A percentile compares a stretch with the other conserved stretches of the same genome.
Evolutionary conservation across 352 stramenopile genomes (phyloP).

Genomic region (Phytophthora pisi): DNA sequence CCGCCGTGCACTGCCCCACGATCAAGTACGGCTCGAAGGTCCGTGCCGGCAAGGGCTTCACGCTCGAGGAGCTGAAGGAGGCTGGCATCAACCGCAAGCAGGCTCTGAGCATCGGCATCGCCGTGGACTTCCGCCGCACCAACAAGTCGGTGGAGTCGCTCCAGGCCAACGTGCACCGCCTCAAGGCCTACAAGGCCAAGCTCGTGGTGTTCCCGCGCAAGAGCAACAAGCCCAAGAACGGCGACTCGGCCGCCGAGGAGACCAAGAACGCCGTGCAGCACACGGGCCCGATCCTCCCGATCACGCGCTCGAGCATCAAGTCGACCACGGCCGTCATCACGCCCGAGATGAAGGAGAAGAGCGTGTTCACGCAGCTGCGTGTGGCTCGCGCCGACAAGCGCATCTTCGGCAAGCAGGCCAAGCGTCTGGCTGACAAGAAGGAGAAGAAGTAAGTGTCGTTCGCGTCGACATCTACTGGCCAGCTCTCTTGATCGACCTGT

Average conservation of each 20-base stretch:
- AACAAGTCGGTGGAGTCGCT: conserved; percentile 98
- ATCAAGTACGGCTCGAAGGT: conserved; percentile 99
- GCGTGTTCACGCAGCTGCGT: conserved; percentile 84
- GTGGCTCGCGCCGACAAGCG: conserved; percentile 85
- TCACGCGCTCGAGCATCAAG: conserved; percentile 78
- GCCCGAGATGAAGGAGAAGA: conserved; percentile 87
- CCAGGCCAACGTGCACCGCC: conserved; percentile 97
- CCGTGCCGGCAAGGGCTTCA: conserved; percentile 98
- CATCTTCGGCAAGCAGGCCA: conserved; percentile 89
- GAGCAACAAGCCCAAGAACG: conserved; percentile 95
- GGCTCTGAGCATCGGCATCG: conserved; percentile 97
- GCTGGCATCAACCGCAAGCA: conserved; percentile 96
- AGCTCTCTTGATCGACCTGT: conserved; percentile 15
- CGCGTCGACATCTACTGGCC: conserved; percentile 30
- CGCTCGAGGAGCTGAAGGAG: conserved; percentile 98
- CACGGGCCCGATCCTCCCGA: conserved; percentile 78
- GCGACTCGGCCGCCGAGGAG: conserved; percentile 91
- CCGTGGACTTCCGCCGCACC: conserved; percentile 97
- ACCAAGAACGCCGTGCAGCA: conserved; percentile 93
- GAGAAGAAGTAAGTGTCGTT: conserved; percentile 75
- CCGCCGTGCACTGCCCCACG: conserved; percentile 98
- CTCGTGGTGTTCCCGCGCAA: conserved; percentile 99
- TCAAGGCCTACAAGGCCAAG: conserved; percentile 99
- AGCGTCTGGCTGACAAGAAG: conserved; percentile 90
- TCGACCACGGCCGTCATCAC: conserved; percentile 83